Conservation (phyloP, 768 basidiomycete genomes). For the Suillus americanus region DNA sequence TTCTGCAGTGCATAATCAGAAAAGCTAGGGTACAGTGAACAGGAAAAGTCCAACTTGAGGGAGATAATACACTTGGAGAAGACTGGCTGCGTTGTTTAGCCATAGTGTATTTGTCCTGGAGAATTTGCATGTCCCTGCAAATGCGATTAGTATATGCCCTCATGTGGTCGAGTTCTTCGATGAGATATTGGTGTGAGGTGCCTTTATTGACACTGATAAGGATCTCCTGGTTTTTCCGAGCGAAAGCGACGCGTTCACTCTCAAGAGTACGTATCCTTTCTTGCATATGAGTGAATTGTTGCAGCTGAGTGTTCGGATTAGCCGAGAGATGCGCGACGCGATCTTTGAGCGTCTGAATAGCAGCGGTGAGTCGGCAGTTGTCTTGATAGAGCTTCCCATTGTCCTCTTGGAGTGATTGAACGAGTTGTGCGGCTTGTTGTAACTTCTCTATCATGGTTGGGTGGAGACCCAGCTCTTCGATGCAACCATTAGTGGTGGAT, state of each 20-base stretch:
- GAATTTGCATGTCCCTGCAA: constrained; percentile 18
- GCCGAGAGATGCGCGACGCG: constrained; percentile 23
- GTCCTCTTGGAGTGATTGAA: constrained; percentile 30
- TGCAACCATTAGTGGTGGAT: constrained; percentile 43
- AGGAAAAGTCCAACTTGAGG: neutral
- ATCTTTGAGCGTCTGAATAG: constrained; percentile 31
- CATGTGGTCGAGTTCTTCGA: constrained; percentile 15
- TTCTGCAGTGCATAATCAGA: neutral
- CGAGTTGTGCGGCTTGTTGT: constrained; percentile 26
- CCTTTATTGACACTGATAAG: constrained; percentile 14
- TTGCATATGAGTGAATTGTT: constrained; percentile 22
- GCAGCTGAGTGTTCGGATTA: constrained; percentile 16
- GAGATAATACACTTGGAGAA: constrained; percentile 1
- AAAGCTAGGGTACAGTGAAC: neutral
- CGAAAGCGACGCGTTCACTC: constrained; percentile 14
- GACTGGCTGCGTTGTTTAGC: neutral
- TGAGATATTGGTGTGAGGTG: constrained; percentile 18
- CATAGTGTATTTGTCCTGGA: constrained; percentile 21
- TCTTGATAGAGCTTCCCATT: constrained; percentile 39
- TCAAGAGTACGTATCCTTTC: constrained; percentile 27
- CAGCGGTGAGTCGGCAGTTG: constrained; percentile 32
- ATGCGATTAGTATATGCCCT: constrained; percentile 9
- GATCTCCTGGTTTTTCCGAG: constrained; percentile 26
- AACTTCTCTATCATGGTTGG: constrained; percentile 35
- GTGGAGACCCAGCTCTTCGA: constrained; percentile 47